A percentile compares a stretch with the other conserved stretches of the same genome.
phyloP scores from a whole-genome alignment of 2,329 filamentous ascomycete genomes.

The Biscogniauxia marginata region DNA sequence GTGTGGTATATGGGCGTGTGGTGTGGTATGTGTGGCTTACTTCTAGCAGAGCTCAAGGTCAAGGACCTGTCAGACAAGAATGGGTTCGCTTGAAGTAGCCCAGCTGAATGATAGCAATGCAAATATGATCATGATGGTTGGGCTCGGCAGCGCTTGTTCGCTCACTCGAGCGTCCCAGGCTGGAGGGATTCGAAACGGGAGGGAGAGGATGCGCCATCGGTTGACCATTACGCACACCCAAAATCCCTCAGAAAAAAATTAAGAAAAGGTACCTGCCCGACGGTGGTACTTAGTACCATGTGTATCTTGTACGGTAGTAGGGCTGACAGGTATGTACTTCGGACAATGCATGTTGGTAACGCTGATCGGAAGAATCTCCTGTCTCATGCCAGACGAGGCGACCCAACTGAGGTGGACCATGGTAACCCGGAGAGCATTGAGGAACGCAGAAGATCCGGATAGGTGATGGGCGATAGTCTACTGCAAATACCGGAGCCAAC shows the following conservation, averaged over 20 bases:
- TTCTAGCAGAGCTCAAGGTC: not conserved
- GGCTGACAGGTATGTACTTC: not conserved
- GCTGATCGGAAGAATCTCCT: not conserved
- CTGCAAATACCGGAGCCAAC: not conserved
- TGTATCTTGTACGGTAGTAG: not conserved
- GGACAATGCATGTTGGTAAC: not conserved
- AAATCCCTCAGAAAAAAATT: not conserved
- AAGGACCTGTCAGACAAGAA: not conserved
- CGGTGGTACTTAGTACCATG: not conserved
- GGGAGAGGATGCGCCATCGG: not conserved
- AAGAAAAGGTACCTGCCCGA: not conserved
- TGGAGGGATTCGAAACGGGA: not conserved
- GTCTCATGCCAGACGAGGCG: not conserved
- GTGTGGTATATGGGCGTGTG: constrained; percentile 9
- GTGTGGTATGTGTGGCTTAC: constrained; percentile 6
- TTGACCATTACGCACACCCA: not conserved
- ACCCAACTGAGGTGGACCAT: not conserved
- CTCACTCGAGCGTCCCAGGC: not conserved
- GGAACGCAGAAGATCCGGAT: not conserved
- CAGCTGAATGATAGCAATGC: not conserved
- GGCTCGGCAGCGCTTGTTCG: not conserved
- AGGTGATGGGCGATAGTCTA: not conserved
- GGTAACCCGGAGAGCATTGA: not conserved
- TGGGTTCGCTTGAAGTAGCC: not conserved
- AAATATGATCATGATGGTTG: not conserved